These are phyloP conservation scores for Pseudisothecium myosuroides DNA, from an alignment of 225 moss, liverwort and hornwort genomes.

Conservation along the genomic window DNA sequence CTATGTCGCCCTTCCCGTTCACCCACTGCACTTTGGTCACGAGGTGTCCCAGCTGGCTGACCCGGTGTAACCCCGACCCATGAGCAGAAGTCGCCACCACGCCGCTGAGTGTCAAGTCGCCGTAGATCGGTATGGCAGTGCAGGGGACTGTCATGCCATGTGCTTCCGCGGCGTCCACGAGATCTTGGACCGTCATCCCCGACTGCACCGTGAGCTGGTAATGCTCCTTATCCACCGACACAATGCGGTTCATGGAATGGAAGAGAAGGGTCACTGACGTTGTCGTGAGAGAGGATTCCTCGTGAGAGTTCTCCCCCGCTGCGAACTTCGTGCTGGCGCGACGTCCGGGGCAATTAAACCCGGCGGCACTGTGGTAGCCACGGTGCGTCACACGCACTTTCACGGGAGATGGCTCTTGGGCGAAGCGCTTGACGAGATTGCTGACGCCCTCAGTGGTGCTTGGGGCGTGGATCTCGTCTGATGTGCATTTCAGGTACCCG, in stretches of 20 bases:
- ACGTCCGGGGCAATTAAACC: neutral
- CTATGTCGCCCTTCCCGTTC: conserved; percentile 18
- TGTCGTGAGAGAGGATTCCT: neutral
- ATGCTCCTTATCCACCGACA: neutral
- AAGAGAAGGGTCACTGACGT: neutral
- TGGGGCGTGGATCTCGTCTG: neutral
- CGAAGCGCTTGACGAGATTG: neutral
- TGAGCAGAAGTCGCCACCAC: conserved; percentile 25
- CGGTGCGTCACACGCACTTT: conserved; percentile 24
- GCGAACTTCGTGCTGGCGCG: neutral
- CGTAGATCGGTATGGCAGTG: neutral
- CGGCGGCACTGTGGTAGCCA: conserved; percentile 6
- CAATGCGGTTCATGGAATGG: conserved; percentile 15
- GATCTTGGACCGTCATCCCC: neutral
- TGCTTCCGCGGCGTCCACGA: neutral
- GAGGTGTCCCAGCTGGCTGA: conserved; percentile 6
- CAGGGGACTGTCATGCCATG: neutral
- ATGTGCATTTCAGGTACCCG: neutral
- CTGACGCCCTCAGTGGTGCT: conserved; percentile 1
- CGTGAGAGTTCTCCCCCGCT: neutral
- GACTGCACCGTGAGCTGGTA: conserved; percentile 24
- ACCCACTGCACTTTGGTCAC: conserved; percentile 30
- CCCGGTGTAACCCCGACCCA: conserved; percentile 16
- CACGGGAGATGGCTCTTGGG: neutral
- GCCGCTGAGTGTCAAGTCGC: conserved; percentile 34